Base-by-base conservation (phyloP, 2,329 filamentous ascomycete species). In the Aureobasidium zeae region DNA sequence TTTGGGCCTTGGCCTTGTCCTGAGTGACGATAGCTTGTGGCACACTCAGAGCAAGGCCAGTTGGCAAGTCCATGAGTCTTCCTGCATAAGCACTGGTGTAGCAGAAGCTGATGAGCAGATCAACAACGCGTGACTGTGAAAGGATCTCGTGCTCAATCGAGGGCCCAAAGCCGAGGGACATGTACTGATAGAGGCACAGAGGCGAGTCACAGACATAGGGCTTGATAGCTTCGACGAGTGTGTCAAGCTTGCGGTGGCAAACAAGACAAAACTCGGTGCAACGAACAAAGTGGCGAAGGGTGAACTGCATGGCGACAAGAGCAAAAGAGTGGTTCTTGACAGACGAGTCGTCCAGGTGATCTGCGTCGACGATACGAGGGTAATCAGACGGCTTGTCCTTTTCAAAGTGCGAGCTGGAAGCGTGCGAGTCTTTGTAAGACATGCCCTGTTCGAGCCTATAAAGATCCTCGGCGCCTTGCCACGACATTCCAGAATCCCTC, bases 191-290 rank as follows among this genome's bases (percentile, higher is more conserved):
- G 3, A 94, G 67, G 55, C 88, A 95, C 3, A 95, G 69, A 1
- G 72, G 68, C 10, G 76, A 73, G 16, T 76, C 75, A 62, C 88
- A 95, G 32, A 94, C 86, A 49, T 72, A 72, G 2, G 83, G 83
- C 52, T 84, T 86, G 48, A 87, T 67, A 2, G 81, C 76, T 53
- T 81, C 76, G 26, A 89, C 79, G 0, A 76, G 73, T 2, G 70
- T 71, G 1, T 74, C 61, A 25, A 85, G 72, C 51, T 73, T 80
- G 51, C 74, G 74, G 60, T 93, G 84, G 55, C 88, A 95, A 17
- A 88, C 79, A 44, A 94, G 72, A 60, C 88, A 95, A 60, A 89
- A 94, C 43, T 91, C 79, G 0, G 84, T 86, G 58, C 86, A 94
- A 47, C 77, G 79, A 6, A 83, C 74, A 48, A 94, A 77, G 54